These are phyloP conservation scores for Volvariella volvacea DNA, from an alignment of 1,284 basidiomycete genomes.

Conservation along the genomic window DNA sequence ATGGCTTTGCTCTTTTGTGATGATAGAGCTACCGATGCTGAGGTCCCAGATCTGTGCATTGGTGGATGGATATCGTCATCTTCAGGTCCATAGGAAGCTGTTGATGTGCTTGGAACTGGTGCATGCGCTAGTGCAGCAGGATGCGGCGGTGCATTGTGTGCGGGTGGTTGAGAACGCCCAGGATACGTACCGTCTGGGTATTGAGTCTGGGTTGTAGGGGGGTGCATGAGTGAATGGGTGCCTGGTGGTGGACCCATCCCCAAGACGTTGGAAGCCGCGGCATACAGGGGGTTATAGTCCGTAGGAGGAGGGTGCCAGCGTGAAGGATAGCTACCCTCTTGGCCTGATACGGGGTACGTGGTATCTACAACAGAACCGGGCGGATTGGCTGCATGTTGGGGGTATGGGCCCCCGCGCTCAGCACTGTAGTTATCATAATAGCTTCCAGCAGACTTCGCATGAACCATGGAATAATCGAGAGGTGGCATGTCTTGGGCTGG, in stretches of 20 bases:
- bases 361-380: no score
- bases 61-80: slow-evolving; percentile 51
- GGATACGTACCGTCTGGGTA: slow-evolving; percentile 17
- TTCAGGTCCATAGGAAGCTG: slow-evolving; percentile 21
- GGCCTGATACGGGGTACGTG: not conserved
- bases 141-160: slow-evolving; percentile 7
- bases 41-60: slow-evolving; percentile 50
- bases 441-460: not conserved
- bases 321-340: not conserved
- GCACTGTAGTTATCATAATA: not conserved
- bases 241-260: slow-evolving; percentile 60
- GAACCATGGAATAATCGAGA: not conserved
- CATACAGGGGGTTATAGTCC: slow-evolving; percentile 52
- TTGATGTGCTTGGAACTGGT: slow-evolving; percentile 12
- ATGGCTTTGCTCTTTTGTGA: slow-evolving; percentile 75
- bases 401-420: slow-evolving; percentile 9
- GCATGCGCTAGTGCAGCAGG: slow-evolving; percentile 3
- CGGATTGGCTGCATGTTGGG: slow-evolving; percentile 9
- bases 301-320: slow-evolving; percentile 20
- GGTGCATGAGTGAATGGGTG: slow-evolving; percentile 16
- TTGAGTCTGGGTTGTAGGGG: slow-evolving; percentile 14
- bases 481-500: slow-evolving; percentile 1
- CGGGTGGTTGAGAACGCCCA: slow-evolving; percentile 7
- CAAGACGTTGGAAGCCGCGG: slow-evolving; percentile 75
- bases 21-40: slow-evolving; percentile 51